Conservation (phyloP, 2,329 filamentous ascomycete species). For the Talaromyces sp. region DNA sequence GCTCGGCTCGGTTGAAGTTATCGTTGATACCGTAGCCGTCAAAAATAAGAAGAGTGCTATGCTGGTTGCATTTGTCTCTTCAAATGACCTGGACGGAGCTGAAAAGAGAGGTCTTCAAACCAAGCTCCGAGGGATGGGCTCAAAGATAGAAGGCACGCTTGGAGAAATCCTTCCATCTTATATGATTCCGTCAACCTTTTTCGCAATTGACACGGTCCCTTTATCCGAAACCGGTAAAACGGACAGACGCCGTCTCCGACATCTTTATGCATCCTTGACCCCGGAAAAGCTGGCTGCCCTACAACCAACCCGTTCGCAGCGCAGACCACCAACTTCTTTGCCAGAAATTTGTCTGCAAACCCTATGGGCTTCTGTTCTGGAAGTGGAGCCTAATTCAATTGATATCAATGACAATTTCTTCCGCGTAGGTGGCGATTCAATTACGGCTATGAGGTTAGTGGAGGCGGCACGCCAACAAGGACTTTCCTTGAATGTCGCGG, state of each 20-base stretch:
- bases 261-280: slow-evolving; percentile 9
- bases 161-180: slow-evolving; percentile 15
- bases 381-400: slow-evolving; percentile 14
- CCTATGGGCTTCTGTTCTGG: slow-evolving; percentile 18
- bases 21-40: slow-evolving; percentile 2
- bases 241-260: slow-evolving; percentile 16
- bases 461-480: neutral
- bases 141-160: neutral
- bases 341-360: slow-evolving; percentile 17
- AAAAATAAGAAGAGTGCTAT: neutral
- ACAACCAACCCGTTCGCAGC: slow-evolving; percentile 12
- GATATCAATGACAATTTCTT: slow-evolving; percentile 24
- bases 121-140: neutral
- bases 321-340: slow-evolving; percentile 12
- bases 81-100: neutral
- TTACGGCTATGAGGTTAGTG: slow-evolving; percentile 18
- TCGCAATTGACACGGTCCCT: slow-evolving; percentile 16
- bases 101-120: neutral
- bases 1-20: neutral
- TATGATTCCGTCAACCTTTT: slow-evolving; percentile 19
- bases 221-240: slow-evolving; percentile 17
- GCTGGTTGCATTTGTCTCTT: neutral
- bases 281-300: slow-evolving; percentile 16
- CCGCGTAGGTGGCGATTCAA: slow-evolving; percentile 22
- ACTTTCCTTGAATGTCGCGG: slow-evolving; percentile 1